Evolutionary conservation across 176 grass and related monocot genomes (phyloP).

Genomic region (Zizania latifolia): DNA sequence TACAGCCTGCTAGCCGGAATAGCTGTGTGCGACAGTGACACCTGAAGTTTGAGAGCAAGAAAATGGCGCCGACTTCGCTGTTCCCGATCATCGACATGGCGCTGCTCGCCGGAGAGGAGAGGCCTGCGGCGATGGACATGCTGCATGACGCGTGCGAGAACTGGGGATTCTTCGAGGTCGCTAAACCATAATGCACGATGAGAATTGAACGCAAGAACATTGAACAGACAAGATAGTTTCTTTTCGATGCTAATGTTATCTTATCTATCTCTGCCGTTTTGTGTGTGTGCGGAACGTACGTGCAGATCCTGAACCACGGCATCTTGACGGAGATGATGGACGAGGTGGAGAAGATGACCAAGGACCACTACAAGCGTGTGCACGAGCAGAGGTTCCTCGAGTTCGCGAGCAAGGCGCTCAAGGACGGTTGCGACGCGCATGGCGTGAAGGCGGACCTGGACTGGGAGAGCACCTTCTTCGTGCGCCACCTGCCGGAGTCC

Average conservation of each 20-base stretch:
- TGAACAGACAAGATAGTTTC: neutral
- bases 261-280: neutral
- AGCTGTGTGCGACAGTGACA: neutral
- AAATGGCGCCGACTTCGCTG: neutral
- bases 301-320: slow-evolving; percentile 71
- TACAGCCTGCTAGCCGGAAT: neutral
- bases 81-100: slow-evolving; percentile 86
- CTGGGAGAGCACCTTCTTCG: slow-evolving; percentile 77
- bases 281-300: neutral
- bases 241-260: neutral
- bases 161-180: slow-evolving; percentile 98
- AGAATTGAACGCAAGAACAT: neutral
- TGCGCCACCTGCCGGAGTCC: slow-evolving; percentile 68
- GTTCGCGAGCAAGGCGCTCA: slow-evolving; percentile 57
- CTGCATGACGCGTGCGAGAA: slow-evolving; percentile 78
- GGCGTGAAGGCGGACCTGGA: slow-evolving; percentile 45
- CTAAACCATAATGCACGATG: neutral
- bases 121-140: slow-evolving; percentile 48
- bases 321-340: slow-evolving; percentile 78
- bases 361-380: slow-evolving; percentile 66
- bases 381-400: slow-evolving; percentile 69
- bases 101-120: slow-evolving; percentile 44
- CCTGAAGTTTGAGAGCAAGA: neutral
- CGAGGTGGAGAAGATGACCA: slow-evolving; percentile 79
- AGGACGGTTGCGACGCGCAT: neutral